A percentile compares a stretch with the other conserved stretches of the same genome.
These are phyloP conservation scores for Candida maris DNA, from an alignment of 805 yeast genomes.

Conservation along the genomic window DNA sequence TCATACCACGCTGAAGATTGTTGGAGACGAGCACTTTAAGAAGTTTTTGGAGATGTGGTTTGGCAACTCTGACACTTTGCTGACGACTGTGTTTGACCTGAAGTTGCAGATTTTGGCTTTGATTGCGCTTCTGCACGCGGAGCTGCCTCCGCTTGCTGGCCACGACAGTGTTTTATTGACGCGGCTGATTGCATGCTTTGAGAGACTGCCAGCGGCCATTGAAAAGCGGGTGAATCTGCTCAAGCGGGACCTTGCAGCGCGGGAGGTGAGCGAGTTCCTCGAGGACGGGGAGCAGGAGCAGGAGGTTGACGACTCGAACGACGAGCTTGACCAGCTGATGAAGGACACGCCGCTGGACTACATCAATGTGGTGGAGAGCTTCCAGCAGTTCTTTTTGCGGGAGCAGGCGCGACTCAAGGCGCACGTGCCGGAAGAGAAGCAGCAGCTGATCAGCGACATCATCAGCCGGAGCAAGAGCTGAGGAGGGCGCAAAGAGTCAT, in stretches of 20 bases:
- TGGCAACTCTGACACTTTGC: slow-evolving; percentile 37
- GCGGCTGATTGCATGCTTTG: slow-evolving; percentile 39
- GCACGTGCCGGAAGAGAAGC: slow-evolving; percentile 17
- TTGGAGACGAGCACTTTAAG: slow-evolving; percentile 36
- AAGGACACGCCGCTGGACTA: slow-evolving; percentile 31
- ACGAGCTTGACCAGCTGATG: slow-evolving; percentile 30
- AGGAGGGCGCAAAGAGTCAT: slow-evolving; percentile 2
- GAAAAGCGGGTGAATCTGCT: slow-evolving; percentile 43
- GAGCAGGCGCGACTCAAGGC: slow-evolving; percentile 13
- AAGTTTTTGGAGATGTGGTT: slow-evolving; percentile 47
- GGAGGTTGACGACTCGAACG: slow-evolving; percentile 7
- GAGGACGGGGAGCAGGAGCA: slow-evolving; percentile 17
- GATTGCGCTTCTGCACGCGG: slow-evolving; percentile 36
- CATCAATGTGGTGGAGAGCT: slow-evolving; percentile 32
- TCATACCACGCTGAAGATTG: slow-evolving; percentile 32
- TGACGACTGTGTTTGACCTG: slow-evolving; percentile 53
- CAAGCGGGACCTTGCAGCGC: slow-evolving; percentile 35
- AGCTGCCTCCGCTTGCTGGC: slow-evolving; percentile 28
- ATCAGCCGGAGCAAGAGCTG: slow-evolving; percentile 10
- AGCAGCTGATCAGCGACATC: slow-evolving; percentile 16
- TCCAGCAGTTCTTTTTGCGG: slow-evolving; percentile 21
- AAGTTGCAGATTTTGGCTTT: slow-evolving; percentile 49
- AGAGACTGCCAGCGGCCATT: slow-evolving; percentile 47
- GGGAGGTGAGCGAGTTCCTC: slow-evolving; percentile 32
- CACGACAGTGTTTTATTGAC: slow-evolving; percentile 25